Conservation (phyloP, 192 early-diverging fungal species). For the Oehlia diaphana region DNA sequence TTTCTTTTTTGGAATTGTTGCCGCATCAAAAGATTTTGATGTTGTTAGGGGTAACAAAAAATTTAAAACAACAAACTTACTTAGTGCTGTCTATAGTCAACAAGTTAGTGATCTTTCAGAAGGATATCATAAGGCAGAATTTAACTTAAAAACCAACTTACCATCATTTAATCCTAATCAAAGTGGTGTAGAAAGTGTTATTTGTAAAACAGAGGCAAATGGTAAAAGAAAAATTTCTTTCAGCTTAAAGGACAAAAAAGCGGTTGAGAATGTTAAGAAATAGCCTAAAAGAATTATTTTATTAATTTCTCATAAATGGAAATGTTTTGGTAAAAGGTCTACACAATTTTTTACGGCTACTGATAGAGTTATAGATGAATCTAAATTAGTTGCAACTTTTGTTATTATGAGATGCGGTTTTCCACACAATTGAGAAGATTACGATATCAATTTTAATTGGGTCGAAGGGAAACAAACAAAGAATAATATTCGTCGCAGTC, state of each 20-base stretch:
- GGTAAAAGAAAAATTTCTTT: not conserved
- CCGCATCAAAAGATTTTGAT: too few relatives aligned
- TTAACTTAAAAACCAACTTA: not conserved
- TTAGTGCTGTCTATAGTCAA: not conserved
- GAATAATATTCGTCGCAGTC: not conserved
- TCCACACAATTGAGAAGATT: not conserved
- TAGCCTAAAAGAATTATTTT: constrained; percentile 11
- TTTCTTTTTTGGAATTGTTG: too few relatives aligned
- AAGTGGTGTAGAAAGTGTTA: too few relatives aligned
- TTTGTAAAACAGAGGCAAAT: not conserved
- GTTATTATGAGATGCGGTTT: too few relatives aligned
- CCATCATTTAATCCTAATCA: not conserved
- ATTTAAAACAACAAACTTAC: too few relatives aligned
- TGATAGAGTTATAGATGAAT: not conserved
- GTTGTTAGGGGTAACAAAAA: too few relatives aligned
- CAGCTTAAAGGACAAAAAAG: not conserved
- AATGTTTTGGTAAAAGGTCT: constrained; percentile 16
- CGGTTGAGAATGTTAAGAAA: not conserved
- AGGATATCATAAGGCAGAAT: not conserved
- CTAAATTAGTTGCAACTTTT: too few relatives aligned
- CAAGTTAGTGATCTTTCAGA: too few relatives aligned
- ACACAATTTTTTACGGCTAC: constrained; percentile 6
- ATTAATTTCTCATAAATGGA: constrained; percentile 3
- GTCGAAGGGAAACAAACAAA: not conserved
- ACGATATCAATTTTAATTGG: not conserved